A percentile compares a stretch with the other conserved stretches of the same genome.
phyloP scores from a whole-genome alignment of 371 early-diverging fungal species.

The Paramicrosporidium saccamoebae region DNA sequence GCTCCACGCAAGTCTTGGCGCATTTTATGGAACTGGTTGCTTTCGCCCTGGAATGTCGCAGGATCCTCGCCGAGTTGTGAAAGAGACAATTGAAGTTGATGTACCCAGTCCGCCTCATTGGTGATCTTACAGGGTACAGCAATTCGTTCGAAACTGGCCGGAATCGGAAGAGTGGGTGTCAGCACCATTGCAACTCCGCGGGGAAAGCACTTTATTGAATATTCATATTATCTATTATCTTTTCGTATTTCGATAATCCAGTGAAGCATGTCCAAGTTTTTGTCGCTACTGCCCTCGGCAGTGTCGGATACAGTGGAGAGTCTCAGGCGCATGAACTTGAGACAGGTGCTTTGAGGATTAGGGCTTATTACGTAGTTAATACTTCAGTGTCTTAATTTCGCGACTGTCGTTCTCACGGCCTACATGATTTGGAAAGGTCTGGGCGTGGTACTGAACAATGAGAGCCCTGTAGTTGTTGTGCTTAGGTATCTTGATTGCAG shows the following conservation, averaged over 20 bases:
- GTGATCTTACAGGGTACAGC: conserved; percentile 36
- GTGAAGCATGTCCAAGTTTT: too few relatives aligned
- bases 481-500: conserved; percentile 13
- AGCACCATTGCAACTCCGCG: too few relatives aligned
- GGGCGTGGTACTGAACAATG: conserved; percentile 50
- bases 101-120: conserved; percentile 59
- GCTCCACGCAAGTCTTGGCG: conserved; percentile 76
- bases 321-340: too few relatives aligned
- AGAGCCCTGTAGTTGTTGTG: conserved; percentile 94
- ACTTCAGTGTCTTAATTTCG: conserved; percentile 32
- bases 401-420: conserved; percentile 52
- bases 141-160: too few relatives aligned
- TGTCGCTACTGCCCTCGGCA: too few relatives aligned
- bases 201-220: too few relatives aligned
- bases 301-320: too few relatives aligned
- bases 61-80: conserved; percentile 52
- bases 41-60: conserved; percentile 43
- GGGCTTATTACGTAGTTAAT: conserved; percentile 8
- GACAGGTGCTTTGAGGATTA: too few relatives aligned
- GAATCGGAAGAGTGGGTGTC: too few relatives aligned
- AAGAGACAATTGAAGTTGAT: conserved; percentile 45
- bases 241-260: too few relatives aligned
- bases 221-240: too few relatives aligned
- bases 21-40: conserved; percentile 44
- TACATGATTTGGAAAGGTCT: conserved; percentile 91